phyloP scores from a whole-genome alignment of 148 eudicot genomes.

The Rhododendron molle region DNA sequence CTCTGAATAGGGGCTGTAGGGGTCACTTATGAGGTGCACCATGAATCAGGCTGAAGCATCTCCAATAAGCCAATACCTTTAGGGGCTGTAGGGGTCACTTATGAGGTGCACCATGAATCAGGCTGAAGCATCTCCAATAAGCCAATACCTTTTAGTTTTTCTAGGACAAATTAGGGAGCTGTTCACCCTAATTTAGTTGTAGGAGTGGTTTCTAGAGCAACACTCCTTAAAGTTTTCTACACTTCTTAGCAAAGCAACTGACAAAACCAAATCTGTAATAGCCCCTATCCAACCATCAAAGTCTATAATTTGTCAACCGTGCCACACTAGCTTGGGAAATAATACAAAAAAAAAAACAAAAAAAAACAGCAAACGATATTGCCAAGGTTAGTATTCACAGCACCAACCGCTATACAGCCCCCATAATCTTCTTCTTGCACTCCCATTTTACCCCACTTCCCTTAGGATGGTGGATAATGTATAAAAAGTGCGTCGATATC shows the following conservation, averaged over 20 bases:
- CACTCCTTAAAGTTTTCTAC: neutral
- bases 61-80: neutral
- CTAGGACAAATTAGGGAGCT: neutral
- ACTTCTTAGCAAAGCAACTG: neutral
- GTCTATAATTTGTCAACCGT: neutral
- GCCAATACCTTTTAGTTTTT: neutral
- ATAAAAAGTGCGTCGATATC: neutral
- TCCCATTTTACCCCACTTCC: neutral
- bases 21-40: neutral
- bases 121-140: neutral
- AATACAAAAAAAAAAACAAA: too few relatives aligned
- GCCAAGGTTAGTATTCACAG: neutral
- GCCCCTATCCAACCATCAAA: neutral
- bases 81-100: neutral
- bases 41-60: neutral
- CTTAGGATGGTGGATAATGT: too few relatives aligned
- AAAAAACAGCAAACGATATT: neutral
- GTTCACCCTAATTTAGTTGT: neutral
- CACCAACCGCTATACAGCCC: neutral
- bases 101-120: neutral
- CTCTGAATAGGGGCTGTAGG: neutral
- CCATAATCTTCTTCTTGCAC: neutral
- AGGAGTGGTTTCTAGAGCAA: neutral
- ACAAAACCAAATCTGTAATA: neutral
- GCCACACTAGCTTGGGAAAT: neutral